Base-by-base conservation (phyloP, 176 grass and related monocot genomes). In the Luzula sylvatica region DNA sequence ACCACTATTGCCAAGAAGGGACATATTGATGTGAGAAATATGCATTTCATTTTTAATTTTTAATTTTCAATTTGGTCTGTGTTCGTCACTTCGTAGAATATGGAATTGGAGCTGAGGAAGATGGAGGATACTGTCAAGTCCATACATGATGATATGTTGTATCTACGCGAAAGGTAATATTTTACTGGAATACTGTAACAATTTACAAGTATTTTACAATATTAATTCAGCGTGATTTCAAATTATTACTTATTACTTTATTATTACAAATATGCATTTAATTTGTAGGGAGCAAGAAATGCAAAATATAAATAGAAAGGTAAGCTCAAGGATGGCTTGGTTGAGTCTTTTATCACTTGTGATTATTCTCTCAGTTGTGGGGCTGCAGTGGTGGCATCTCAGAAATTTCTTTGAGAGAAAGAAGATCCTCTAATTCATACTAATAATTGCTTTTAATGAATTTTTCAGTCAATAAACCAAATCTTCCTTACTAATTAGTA, bases 351-450 rank as follows among this genome's bases (percentile, higher is more conserved):
- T 86, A 23, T 94, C 87, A 48, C 70, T 94, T 2, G 30, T 44
- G 50, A 70, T 94, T 52, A 82, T 82, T 45, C 39, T 78, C 5
- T 94, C 81, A 19, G 87, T 94, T 30, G 74, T 75, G 3, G 77
- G 81, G 25, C 52, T 94, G 47, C 87, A 94, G 44, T 53, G 85
- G 12, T 86, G 87, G 87, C 47, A 94, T 58, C 53, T 94, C 35
- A 94, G 86, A 44, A 86, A 69, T 38, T 94, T 86, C 50, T 94
- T 94, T 23, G 74, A 94, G 74, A 86, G 74, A 63, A 82, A 86
- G 74, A 94, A 86, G 63, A 29, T 94, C 11, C 46, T 79, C 23
- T 86, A 67, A 63, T 73, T 4, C 15, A 46, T 46, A 1, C 1
- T 26, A 38, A 57, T 39, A n/a, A n/a, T n/a, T n/a, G 30, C 7